Percentiles rank a stretch among this genome's conserved stretches.
These are phyloP conservation scores for Mesembryanthemum crystallinum DNA, from an alignment of 148 eudicot species.

Conservation along the genomic window DNA sequence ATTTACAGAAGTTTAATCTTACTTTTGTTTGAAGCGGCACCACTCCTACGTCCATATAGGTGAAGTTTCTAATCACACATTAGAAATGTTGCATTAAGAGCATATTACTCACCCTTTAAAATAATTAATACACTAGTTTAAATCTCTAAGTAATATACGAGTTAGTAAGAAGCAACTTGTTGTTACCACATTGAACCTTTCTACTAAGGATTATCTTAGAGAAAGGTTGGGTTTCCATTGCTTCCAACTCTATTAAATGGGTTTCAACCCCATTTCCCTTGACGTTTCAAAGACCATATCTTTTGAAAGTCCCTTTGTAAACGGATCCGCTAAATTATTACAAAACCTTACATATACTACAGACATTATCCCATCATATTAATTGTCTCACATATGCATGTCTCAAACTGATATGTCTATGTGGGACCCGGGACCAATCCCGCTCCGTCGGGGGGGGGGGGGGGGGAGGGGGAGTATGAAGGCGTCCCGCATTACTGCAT, in stretches of 20 bases:
- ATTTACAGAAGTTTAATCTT: not conserved
- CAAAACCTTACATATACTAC: constrained; percentile 15
- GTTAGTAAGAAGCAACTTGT: not conserved
- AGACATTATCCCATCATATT: constrained; percentile 18
- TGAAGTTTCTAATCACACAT: not conserved
- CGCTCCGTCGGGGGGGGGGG: too few species aligned
- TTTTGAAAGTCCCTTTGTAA: constrained; percentile 19
- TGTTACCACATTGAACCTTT: constrained; percentile 20
- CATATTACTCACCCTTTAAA: not conserved
- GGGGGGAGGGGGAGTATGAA: too few species aligned
- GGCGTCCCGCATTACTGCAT: too few species aligned
- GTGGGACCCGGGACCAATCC: too few species aligned
- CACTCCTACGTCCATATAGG: constrained; percentile 2
- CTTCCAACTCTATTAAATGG: not conserved
- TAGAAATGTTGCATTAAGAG: not conserved
- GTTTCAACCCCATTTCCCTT: constrained; percentile 18
- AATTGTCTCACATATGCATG: constrained; percentile 19
- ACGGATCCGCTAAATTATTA: constrained; percentile 22
- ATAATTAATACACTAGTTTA: not conserved
- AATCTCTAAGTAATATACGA: not conserved
- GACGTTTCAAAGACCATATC: not conserved
- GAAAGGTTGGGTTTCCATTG: constrained; percentile 11
- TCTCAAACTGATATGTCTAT: constrained; percentile 24
- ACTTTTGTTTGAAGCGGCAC: not conserved
- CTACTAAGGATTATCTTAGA: not conserved